Percentiles rank a stretch among this genome's conserved stretches.
phyloP scores from a whole-genome alignment of 2,329 filamentous ascomycete genomes.

The Chaetomium sp. region DNA sequence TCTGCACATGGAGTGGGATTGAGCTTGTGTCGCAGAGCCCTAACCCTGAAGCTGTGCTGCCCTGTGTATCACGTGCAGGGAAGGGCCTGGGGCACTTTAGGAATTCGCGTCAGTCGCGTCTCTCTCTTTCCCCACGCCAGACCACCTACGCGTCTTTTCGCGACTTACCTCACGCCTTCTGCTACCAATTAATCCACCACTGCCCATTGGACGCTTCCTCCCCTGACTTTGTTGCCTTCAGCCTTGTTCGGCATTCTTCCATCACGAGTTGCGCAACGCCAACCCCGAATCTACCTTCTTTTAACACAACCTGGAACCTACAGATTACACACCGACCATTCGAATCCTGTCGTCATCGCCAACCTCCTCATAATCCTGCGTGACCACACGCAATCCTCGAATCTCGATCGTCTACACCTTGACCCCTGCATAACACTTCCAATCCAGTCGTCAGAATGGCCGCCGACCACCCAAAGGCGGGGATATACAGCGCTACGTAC shows the following conservation, averaged over 20 bases:
- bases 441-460: constrained; percentile 45
- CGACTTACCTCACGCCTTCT: constrained; percentile 26
- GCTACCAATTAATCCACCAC: constrained; percentile 8
- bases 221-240: neutral
- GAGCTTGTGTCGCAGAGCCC: too few relatives aligned
- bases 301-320: too few relatives aligned
- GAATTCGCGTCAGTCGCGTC: constrained; percentile 34
- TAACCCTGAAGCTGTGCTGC: too few relatives aligned
- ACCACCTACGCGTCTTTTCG: constrained; percentile 34
- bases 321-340: neutral
- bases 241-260: constrained; percentile 10
- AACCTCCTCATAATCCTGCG: neutral
- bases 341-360: neutral
- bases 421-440: neutral
- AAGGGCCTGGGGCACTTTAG: constrained; percentile 26
- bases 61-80: constrained; percentile 19
- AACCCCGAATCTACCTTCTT: neutral
- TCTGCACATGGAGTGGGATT: too few relatives aligned
- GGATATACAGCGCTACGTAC: constrained; percentile 69
- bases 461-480: constrained; percentile 47
- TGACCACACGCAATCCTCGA: neutral
- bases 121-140: constrained; percentile 24
- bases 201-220: constrained; percentile 21
- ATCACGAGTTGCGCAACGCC: neutral
- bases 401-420: neutral